These are phyloP conservation scores for Podospora anserina DNA, from an alignment of 495 filamentous ascomycete genomes.

Conservation along the genomic window DNA sequence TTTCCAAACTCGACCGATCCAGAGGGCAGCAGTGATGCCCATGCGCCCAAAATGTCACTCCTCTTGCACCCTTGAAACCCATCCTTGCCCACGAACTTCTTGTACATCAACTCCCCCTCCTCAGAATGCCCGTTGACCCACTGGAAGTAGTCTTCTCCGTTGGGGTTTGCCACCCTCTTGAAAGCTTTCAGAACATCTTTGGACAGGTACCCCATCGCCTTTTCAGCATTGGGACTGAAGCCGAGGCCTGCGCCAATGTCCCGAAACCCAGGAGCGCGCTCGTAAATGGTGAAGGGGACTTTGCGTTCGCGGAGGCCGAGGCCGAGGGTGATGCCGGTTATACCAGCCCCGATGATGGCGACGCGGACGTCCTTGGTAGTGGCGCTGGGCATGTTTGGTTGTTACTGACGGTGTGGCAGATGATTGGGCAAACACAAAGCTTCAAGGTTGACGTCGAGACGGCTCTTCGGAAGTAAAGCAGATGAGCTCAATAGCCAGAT, in stretches of 20 bases:
- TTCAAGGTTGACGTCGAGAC: neutral
- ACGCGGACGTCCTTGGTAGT: slow-evolving; percentile 32
- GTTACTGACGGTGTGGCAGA: neutral
- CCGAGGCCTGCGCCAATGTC: slow-evolving; percentile 61
- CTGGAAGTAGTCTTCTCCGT: slow-evolving; percentile 42
- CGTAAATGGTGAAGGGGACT: slow-evolving; percentile 53
- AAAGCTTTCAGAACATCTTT: slow-evolving; percentile 35
- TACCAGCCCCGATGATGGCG: slow-evolving; percentile 61
- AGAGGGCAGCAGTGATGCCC: slow-evolving; percentile 31
- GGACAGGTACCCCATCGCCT: slow-evolving; percentile 51
- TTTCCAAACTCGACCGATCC: slow-evolving; percentile 36
- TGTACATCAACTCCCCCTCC: slow-evolving; percentile 33
- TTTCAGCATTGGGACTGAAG: slow-evolving; percentile 57
- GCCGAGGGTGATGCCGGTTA: slow-evolving; percentile 57
- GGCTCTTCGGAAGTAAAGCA: neutral
- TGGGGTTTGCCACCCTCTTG: slow-evolving; percentile 40
- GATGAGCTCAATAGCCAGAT: neutral
- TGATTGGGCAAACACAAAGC: neutral
- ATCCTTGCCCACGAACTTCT: slow-evolving; percentile 38
- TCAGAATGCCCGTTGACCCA: slow-evolving; percentile 38
- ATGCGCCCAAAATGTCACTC: slow-evolving; percentile 43
- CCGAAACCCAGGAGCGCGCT: slow-evolving; percentile 49
- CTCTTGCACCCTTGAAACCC: slow-evolving; percentile 43
- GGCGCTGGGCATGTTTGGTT: slow-evolving; percentile 14
- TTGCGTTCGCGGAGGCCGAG: slow-evolving; percentile 52